Evolutionary conservation across 805 yeast genomes (phyloP), one percentile per base, ranked within the genome.

Genomic region (Metschnikowia colocasiae): DNA sequence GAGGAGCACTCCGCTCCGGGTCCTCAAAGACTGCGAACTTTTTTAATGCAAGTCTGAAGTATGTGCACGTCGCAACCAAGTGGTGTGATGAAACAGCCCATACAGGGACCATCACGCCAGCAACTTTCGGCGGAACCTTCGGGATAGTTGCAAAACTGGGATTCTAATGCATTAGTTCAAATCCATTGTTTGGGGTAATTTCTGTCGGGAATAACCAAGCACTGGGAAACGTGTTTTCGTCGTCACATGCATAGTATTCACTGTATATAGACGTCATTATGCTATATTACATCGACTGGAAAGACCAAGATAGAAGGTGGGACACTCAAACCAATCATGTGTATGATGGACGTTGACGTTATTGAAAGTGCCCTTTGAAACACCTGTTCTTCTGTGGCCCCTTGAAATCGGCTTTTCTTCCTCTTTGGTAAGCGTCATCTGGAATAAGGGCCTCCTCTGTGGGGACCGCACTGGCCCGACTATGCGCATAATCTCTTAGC

Each of bases 1-100:
- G 46, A 48, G 58, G 58, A 51, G 52, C 57, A 55, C 58, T 55
- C 58, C 58, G 57, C 57, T 55, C 58, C 58, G 58, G 55, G 55
- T 25, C 48, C 32, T 43, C 47, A 38, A 22, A 20, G 19, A 30
- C 31, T 31, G 52, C 47, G 47, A 44, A 40, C 45, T 39, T 39
- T n/a, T 39, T 39, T 27, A 27, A 13, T 39, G 42, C 42, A 20
- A 22, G 26, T n/a, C 23, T 23, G 19, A 23, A 29, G 33, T 39
- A 39, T 39, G 42, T 39, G 42, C 42, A 39, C 34, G 42, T 27
- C 42, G 34, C 42, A 39, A 39, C 18, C 9, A 30, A 39, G 42
- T 39, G 42, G 42, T 39, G 34, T 39, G 42, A 39, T 22, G 31
- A 15, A 27, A 39, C 34, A 19, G 15, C 19, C 34, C 25, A 29